phyloP scores from a whole-genome alignment of 2,329 filamentous ascomycete species.

The Geoglossum cookeanum region DNA sequence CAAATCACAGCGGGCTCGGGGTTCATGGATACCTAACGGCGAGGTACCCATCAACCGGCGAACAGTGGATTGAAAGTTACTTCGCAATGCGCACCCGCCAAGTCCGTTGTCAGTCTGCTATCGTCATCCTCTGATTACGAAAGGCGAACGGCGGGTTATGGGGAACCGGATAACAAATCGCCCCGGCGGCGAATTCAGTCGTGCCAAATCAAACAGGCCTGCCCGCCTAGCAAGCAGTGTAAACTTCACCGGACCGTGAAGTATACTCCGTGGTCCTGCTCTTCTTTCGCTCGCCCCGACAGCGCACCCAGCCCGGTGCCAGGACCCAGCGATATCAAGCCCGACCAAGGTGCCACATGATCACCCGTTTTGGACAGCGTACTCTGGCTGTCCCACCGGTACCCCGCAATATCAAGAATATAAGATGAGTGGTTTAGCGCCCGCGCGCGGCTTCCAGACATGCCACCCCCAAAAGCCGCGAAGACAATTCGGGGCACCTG shows the following conservation, averaged over 20 bases:
- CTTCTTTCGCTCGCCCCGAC: not conserved
- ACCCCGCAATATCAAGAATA: not conserved
- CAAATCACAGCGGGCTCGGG: not conserved
- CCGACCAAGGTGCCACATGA: not conserved
- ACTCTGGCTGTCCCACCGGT: not conserved
- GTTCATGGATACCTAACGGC: not conserved
- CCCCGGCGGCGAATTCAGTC: not conserved
- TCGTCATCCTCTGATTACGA: slow-evolving; percentile 1
- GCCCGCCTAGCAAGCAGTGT: no score
- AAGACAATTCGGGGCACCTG: not conserved
- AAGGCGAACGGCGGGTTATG: not conserved
- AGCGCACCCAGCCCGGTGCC: not conserved
- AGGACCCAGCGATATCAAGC: not conserved
- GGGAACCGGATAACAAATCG: not conserved
- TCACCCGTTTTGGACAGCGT: not conserved
- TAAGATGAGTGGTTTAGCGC: not conserved
- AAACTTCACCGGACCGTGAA: no score
- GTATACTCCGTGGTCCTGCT: no score
- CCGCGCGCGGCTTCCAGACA: not conserved
- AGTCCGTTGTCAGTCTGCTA: not conserved
- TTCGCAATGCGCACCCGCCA: no score
- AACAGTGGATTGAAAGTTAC: not conserved
- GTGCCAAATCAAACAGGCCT: not conserved
- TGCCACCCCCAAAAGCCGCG: not conserved
- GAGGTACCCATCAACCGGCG: not conserved